These are phyloP conservation scores for Olyra latifolia DNA, from an alignment of 176 grass and related monocot species.

Conservation along the genomic window DNA sequence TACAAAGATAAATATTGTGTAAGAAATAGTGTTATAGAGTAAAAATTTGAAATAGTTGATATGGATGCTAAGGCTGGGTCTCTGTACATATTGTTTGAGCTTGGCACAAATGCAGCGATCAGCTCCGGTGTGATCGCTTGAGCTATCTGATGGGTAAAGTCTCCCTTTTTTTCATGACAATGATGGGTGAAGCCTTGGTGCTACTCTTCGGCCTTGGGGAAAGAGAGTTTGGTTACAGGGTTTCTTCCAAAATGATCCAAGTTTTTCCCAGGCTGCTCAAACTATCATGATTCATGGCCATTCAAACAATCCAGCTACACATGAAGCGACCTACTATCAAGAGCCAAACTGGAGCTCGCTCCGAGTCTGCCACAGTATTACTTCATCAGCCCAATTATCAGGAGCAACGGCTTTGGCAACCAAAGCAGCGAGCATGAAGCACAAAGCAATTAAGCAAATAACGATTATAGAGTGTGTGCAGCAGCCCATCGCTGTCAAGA, in stretches of 20 bases:
- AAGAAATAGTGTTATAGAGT: no score
- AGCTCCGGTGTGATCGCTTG: not conserved
- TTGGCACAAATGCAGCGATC: not conserved
- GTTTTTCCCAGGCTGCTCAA: not conserved
- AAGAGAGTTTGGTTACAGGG: not conserved
- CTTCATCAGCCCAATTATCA: not conserved
- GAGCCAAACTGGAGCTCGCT: not conserved
- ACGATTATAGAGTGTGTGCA: not conserved
- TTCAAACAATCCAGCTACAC: not conserved
- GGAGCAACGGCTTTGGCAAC: not conserved
- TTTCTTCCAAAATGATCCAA: not conserved
- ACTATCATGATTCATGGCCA: not conserved
- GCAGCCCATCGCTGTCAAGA: conserved; percentile 3
- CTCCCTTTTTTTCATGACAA: no score
- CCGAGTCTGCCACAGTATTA: not conserved
- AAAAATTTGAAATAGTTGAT: no score
- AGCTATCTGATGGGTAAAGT: not conserved
- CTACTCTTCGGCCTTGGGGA: not conserved
- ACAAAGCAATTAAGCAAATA: conserved; percentile 13
- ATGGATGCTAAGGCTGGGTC: not conserved
- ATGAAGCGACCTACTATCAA: not conserved
- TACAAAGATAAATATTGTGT: no score
- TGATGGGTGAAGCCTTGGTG: not conserved
- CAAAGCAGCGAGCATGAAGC: not conserved
- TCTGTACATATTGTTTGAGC: not conserved